Base-by-base conservation (phyloP, 2,329 filamentous ascomycete species). In the Leptosphaerulina australis region DNA sequence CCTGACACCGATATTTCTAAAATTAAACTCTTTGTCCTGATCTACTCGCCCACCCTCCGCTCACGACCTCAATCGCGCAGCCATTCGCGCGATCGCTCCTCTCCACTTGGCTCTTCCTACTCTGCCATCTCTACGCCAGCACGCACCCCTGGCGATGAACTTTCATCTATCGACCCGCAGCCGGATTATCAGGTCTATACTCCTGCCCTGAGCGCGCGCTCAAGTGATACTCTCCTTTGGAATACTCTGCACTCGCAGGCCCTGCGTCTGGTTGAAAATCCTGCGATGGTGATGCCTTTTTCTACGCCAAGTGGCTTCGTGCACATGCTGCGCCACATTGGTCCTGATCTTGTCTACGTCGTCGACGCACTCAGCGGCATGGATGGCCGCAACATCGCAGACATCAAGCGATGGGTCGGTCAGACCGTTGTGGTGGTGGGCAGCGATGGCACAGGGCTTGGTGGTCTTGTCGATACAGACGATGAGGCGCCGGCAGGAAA, bases 221-320 rank as follows among this genome's bases (percentile, higher is more conserved):
- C 66, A 56, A 62, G 64, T 5, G 69, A 74, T 50, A 68, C 67
- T 50, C 77, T 85, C 4, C 81, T 87, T 9, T 96, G 91, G 78
- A 87, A 88, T 68, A 86, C 88, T 0, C 79, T 96, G 5, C 91
- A 94, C 74, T 83, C 85, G 1, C 89, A 96, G 74, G 91, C 91
- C 3, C 78, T 89, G 30, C 76, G 80, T 1, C 80, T 97, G 9
- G 91, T 96, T 4, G 88, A 95, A 61, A 90, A 90, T 67, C 88
- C 94, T 33, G 86, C 83, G 33, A 91, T 91, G 82, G 88, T 97
- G 49, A 81, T 97, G 67, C 91, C 91, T 0, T 97, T 96, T 68
- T 94, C 87, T 9, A 90, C 90, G 0, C 77, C 83, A n/a, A 87
- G 84, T 21, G 92, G 92, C 35, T 90, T 94, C 68, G 83, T 91